Evolutionary conservation across 805 yeast species (phyloP).

Genomic region (Candida montana): DNA sequence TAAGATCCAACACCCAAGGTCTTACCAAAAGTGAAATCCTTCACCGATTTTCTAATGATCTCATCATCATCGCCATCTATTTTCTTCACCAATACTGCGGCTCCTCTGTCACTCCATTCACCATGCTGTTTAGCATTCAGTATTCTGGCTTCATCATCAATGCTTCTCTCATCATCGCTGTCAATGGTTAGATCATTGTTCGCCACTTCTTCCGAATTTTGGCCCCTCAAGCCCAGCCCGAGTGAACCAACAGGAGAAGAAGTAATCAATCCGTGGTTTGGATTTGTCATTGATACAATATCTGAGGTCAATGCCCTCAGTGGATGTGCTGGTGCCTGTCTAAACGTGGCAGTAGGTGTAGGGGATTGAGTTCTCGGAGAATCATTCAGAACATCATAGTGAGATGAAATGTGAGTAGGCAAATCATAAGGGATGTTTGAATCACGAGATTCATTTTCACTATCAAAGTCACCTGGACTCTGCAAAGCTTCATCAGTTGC

Average conservation of each 20-base stretch:
- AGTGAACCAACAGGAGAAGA: conserved; percentile 2
- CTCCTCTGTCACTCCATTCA: conserved; percentile 34
- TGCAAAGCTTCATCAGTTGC: neutral
- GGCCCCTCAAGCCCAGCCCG: neutral
- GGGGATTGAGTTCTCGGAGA: conserved; percentile 15
- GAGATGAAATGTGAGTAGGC: conserved; percentile 23
- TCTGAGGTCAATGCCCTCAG: conserved; percentile 24
- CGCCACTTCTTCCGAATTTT: neutral
- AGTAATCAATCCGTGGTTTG: conserved; percentile 6
- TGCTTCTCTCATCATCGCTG: conserved; percentile 3
- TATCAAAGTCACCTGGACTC: no score
- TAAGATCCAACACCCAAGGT: conserved; percentile 94
- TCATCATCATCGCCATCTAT: conserved; percentile 49
- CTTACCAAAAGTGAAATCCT: conserved; percentile 85
- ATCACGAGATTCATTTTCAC: no score
- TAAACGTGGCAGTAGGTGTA: conserved; percentile 21
- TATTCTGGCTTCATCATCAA: conserved; percentile 3
- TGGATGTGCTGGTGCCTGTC: conserved; percentile 22
- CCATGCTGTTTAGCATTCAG: conserved; percentile 1
- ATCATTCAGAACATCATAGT: conserved; percentile 12
- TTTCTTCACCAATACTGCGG: conserved; percentile 48
- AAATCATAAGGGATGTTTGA: conserved; percentile 10
- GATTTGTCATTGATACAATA: conserved; percentile 4
- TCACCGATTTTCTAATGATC: conserved; percentile 52
- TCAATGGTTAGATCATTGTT: neutral